phyloP scores from a whole-genome alignment of 495 filamentous ascomycete genomes.

The Apodospora peruviana region DNA sequence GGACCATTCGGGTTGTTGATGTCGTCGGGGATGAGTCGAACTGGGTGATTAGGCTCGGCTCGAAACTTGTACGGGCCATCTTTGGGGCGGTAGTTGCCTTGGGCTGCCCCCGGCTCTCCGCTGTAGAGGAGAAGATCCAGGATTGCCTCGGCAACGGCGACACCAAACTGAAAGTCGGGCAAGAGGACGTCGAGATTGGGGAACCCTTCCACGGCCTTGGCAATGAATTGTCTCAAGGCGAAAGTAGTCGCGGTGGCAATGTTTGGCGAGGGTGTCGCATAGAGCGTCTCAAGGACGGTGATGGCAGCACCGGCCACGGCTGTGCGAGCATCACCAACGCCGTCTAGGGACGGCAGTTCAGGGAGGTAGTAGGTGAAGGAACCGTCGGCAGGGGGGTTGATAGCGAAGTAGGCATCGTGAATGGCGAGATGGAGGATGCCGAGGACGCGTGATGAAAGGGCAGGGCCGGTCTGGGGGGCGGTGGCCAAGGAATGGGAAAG shows the following conservation, averaged over 20 bases:
- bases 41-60: constrained; percentile 1
- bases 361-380: constrained; percentile 1
- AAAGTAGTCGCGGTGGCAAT: constrained; percentile 1
- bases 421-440: constrained; percentile 6
- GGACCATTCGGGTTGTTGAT: constrained; percentile 1
- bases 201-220: neutral
- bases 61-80: constrained; percentile 3
- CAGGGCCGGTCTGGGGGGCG: constrained; percentile 2
- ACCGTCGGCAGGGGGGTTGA: constrained; percentile 4
- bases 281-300: constrained; percentile 1
- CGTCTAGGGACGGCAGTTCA: constrained; percentile 3
- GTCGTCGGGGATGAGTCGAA: constrained; percentile 1
- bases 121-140: constrained; percentile 4
- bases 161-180: neutral
- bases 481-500: constrained; percentile 6
- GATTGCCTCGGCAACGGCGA: neutral
- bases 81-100: constrained; percentile 2
- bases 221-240: constrained; percentile 1
- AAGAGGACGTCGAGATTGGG: neutral
- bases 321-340: neutral
- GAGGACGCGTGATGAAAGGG: constrained; percentile 5
- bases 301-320: constrained; percentile 3
- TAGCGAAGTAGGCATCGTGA: constrained; percentile 8
- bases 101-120: constrained; percentile 4
- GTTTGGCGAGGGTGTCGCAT: neutral